Evolutionary conservation across 2,329 filamentous ascomycete species (phyloP).

Genomic region (Aspergillus clavatus): DNA sequence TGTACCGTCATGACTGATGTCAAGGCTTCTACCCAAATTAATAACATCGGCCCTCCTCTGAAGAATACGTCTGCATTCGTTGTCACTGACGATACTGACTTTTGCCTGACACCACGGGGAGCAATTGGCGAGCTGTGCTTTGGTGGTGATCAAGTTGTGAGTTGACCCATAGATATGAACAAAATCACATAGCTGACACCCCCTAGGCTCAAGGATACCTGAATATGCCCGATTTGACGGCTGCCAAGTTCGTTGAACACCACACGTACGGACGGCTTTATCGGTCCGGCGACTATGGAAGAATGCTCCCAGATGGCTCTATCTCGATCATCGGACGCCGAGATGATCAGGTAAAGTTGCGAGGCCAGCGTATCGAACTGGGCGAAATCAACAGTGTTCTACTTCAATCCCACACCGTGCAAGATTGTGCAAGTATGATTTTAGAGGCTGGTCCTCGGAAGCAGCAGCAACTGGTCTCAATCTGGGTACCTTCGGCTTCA

Average conservation of each 20-base stretch:
- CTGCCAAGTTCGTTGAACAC: conserved; percentile 65
- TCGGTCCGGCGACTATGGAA: conserved; percentile 74
- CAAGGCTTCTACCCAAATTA: conserved; percentile 53
- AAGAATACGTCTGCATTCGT: conserved; percentile 73
- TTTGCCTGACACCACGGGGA: conserved; percentile 60
- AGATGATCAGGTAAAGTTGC: conserved; percentile 74
- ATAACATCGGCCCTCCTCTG: conserved; percentile 72
- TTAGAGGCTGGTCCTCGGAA: conserved; percentile 39
- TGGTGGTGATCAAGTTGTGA: conserved; percentile 73
- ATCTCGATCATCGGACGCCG: conserved; percentile 65
- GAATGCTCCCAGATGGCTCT: conserved; percentile 71
- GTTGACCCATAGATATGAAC: conserved; percentile 4
- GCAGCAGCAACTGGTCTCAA: conserved; percentile 59
- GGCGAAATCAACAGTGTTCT: too few species aligned
- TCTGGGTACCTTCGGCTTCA: conserved; percentile 54
- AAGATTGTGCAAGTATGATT: conserved; percentile 62
- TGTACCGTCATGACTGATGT: conserved; percentile 68
- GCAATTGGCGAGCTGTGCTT: conserved; percentile 81
- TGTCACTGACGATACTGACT: conserved; percentile 40
- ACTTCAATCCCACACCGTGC: conserved; percentile 51
- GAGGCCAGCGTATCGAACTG: conserved; percentile 44
- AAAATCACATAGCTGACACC: too few species aligned
- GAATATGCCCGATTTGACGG: conserved; percentile 47
- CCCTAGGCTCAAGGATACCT: neutral
- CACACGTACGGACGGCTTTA: conserved; percentile 68